phyloP scores from a whole-genome alignment of 352 stramenopile genomes.

The Stephanocyclus meneghinianus region DNA sequence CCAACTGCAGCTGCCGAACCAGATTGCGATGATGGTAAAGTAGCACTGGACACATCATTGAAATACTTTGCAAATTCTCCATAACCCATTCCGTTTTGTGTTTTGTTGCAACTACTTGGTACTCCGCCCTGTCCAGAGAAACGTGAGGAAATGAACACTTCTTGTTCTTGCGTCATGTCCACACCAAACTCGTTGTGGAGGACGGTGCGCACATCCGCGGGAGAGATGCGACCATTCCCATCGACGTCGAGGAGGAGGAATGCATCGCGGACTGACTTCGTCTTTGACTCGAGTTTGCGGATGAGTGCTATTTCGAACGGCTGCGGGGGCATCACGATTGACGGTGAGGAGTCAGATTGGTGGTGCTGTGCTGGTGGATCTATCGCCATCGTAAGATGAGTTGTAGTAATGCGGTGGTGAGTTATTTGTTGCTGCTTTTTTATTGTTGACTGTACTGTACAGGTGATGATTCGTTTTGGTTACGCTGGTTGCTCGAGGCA shows the following conservation, averaged over 20 bases:
- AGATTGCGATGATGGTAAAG: constrained; percentile 22
- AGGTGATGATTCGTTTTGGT: too few species aligned
- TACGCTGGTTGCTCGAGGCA: too few species aligned
- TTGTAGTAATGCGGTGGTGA: too few species aligned
- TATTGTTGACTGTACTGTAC: too few species aligned
- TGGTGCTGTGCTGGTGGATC: constrained; percentile 19
- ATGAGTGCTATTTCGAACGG: constrained; percentile 44
- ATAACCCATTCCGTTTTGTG: constrained; percentile 26
- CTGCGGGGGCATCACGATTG: neutral
- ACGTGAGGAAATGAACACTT: constrained; percentile 19
- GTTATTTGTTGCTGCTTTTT: too few species aligned
- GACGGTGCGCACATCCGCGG: constrained; percentile 20
- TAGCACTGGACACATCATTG: constrained; percentile 20
- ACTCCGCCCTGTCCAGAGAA: neutral
- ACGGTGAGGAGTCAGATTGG: neutral
- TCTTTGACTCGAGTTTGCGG: constrained; percentile 29
- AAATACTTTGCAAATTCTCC: constrained; percentile 43
- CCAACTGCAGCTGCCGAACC: constrained; percentile 22
- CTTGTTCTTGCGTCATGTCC: constrained; percentile 39
- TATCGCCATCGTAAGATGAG: constrained; percentile 3
- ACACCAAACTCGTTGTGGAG: constrained; percentile 45
- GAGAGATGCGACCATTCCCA: constrained; percentile 33
- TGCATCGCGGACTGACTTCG: constrained; percentile 25
- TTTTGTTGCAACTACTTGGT: neutral
- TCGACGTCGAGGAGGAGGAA: constrained; percentile 44